Evolutionary conservation across 2,329 filamentous ascomycete genomes (phyloP).

Genomic region (Grosmannia serpens): DNA sequence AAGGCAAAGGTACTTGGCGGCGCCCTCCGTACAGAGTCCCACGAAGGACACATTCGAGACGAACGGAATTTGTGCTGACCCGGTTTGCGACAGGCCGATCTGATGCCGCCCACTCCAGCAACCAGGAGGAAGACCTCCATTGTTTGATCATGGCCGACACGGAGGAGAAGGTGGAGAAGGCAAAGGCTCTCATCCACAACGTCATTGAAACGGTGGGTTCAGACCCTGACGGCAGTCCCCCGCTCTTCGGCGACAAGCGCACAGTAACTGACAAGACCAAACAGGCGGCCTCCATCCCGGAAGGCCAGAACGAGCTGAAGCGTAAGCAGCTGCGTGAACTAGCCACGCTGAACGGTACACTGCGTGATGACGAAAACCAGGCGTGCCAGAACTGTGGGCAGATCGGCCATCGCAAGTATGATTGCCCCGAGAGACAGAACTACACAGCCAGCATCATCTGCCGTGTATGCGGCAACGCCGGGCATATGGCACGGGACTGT

Average conservation of each 20-base stretch:
- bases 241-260: background rate
- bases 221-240: too few relatives aligned
- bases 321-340: conserved; percentile 96
- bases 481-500: conserved; percentile 97
- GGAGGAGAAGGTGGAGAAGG: conserved; percentile 98
- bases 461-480: conserved; percentile 93
- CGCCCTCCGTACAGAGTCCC: background rate
- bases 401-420: conserved; percentile 97
- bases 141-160: conserved; percentile 99
- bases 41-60: background rate
- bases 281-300: conserved; percentile 93
- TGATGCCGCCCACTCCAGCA: conserved; percentile 97
- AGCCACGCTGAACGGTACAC: conserved; percentile 93
- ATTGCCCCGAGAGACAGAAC: conserved; percentile 95
- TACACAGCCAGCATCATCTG: conserved; percentile 99
- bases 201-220: conserved; percentile 88
- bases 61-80: background rate
- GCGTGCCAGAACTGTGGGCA: conserved; percentile 98
- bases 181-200: conserved; percentile 95
- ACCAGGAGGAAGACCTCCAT: conserved; percentile 98
- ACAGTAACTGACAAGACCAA: background rate
- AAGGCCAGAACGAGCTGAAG: conserved; percentile 98
- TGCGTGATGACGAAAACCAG: conserved; percentile 98
- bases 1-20: conserved; percentile 61
- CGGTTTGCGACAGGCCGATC: conserved; percentile 50